phyloP scores from a whole-genome alignment of 1,284 basidiomycete genomes.

The Cystobasidiaceae sp. region DNA sequence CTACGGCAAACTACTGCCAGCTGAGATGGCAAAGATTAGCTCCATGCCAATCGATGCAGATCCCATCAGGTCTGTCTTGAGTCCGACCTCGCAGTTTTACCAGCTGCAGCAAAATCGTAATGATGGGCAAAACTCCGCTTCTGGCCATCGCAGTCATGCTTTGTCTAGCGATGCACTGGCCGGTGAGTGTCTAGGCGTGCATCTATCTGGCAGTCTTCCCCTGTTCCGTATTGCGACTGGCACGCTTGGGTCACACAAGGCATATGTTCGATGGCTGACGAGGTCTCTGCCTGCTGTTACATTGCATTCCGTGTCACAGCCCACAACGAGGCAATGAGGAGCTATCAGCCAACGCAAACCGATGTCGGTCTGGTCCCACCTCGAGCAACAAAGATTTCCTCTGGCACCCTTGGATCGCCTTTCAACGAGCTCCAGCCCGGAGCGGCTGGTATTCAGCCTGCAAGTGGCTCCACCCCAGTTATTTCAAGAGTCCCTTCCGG shows the following conservation, averaged over 20 bases:
- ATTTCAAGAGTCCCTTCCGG: too few species aligned
- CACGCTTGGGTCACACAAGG: too few species aligned
- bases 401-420: conserved; percentile 22
- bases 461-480: too few species aligned
- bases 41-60: conserved; percentile 1
- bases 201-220: neutral
- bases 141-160: conserved; percentile 1
- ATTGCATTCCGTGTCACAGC: neutral
- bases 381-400: conserved; percentile 1
- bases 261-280: too few species aligned
- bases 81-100: neutral
- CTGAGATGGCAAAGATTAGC: neutral
- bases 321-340: conserved; percentile 4
- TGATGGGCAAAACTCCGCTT: neutral
- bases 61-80: neutral
- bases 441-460: neutral
- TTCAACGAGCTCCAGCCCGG: conserved; percentile 10
- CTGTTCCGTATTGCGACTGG: too few species aligned
- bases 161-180: conserved; percentile 14
- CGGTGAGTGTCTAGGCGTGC: too few species aligned
- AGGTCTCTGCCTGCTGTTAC: too few species aligned
- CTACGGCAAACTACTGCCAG: neutral
- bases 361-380: neutral
- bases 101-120: neutral
- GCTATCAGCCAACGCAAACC: neutral